These are phyloP conservation scores for Fusarium sarcochroum DNA, from an alignment of 2,329 filamentous ascomycete species.

Conservation along the genomic window DNA sequence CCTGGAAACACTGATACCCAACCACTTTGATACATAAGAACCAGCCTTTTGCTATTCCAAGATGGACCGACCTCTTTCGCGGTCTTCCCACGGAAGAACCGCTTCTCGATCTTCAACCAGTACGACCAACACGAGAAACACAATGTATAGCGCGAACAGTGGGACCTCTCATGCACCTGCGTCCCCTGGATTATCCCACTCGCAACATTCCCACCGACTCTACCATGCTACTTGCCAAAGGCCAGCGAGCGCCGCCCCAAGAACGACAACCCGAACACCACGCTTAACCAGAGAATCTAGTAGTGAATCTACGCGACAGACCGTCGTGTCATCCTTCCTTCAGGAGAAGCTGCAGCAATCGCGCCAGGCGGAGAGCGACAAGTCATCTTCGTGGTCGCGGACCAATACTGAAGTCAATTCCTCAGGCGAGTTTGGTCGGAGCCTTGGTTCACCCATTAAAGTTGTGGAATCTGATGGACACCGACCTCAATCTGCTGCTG, in stretches of 20 bases:
- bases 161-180: slow-evolving; percentile 58
- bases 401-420: slow-evolving; percentile 56
- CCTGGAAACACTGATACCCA: slow-evolving; percentile 2
- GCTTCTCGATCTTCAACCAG: slow-evolving; percentile 63
- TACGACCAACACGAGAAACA: slow-evolving; percentile 58
- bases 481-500: slow-evolving; percentile 60
- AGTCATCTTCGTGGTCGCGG: slow-evolving; percentile 52
- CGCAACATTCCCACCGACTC: slow-evolving; percentile 57
- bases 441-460: slow-evolving; percentile 58
- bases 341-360: slow-evolving; percentile 69
- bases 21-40: background rate
- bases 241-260: slow-evolving; percentile 51
- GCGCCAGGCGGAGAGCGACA: slow-evolving; percentile 64
- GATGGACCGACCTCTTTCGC: slow-evolving; percentile 53
- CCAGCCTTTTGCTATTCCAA: background rate
- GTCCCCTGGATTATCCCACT: slow-evolving; percentile 53
- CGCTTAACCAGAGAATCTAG: slow-evolving; percentile 60
- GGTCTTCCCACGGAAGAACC: slow-evolving; percentile 57
- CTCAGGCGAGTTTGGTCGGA: slow-evolving; percentile 56
- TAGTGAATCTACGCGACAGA: slow-evolving; percentile 58
- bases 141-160: slow-evolving; percentile 59
- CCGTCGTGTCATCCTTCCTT: slow-evolving; percentile 64
- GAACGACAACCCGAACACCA: slow-evolving; percentile 58
- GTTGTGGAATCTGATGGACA: slow-evolving; percentile 52
- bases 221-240: slow-evolving; percentile 58